Evolutionary conservation across 1,284 basidiomycete species (phyloP), one percentile per base, ranked within the genome.

Genomic region (Boletus nobilissimus): DNA sequence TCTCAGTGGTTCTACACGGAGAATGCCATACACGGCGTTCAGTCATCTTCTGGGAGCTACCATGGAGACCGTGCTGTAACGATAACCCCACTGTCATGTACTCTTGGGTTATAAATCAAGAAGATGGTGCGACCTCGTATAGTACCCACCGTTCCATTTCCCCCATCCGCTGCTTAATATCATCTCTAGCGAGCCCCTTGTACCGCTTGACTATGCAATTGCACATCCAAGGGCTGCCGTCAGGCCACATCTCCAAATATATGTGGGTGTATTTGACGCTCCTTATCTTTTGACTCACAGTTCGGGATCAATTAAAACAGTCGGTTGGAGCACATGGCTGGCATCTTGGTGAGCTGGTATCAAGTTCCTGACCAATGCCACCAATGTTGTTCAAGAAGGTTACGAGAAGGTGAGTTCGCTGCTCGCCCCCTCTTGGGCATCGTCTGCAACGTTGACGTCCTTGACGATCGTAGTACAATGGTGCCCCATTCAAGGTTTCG

Each of bases 401-500:
- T 85, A 81, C 32, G 76, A 78, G 9, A 81, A 81, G 51, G 83
- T 81, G 24, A 32, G 70, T 57, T 76, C 9, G 22, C 60, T 10
- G 16, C 54, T 32, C n/a, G 13, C 16, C 13, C 2, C 54, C 32
- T 36, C 14, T 39, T 16, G 10, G 19, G 54, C 14, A 48, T 26
- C 5, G 11, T 32, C 29, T 16, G 14, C 39, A n/a, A 48, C 34
- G 34, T 26, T 38, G 5, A 43, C 24, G 19, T 69, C 73, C 57
- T 36, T 40, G 19, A 36, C 39, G 1, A 62, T 60, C 36, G 29
- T 26, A 89, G 89, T 86, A 88, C 77, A 86, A 85, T 13, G 83
- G 84, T 14, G 76, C 78, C 0, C 80, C 85, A 10, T 91, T 90
- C 85, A 90, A 90, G 76, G 78, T 91, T 6, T 82, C 89, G 0